phyloP scores from a whole-genome alignment of 768 basidiomycete species.

The Astraeus odoratus region DNA sequence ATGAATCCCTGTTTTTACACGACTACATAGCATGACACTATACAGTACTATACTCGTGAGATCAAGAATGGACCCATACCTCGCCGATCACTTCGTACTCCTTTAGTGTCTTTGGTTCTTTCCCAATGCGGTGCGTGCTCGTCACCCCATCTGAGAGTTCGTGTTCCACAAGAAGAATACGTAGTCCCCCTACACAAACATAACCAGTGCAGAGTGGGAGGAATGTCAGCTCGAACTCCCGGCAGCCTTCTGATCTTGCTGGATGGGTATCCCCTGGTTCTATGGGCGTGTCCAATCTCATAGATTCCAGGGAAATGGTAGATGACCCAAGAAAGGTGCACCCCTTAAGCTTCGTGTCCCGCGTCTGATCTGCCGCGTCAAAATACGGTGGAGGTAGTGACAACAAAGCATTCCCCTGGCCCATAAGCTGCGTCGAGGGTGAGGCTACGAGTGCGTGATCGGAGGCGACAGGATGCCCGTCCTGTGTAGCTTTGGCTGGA shows the following conservation, averaged over 20 bases:
- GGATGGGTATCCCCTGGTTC: constrained; percentile 3
- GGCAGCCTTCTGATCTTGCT: constrained; percentile 33
- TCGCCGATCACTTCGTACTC: constrained; percentile 72
- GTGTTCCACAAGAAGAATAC: constrained; percentile 62
- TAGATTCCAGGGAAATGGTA: constrained; percentile 36
- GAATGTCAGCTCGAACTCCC: constrained; percentile 61
- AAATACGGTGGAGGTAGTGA: constrained; percentile 44
- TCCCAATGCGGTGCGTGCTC: constrained; percentile 17
- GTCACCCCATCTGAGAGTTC: constrained; percentile 31
- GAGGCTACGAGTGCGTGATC: constrained; percentile 12
- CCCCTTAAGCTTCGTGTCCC: constrained; percentile 22
- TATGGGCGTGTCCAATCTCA: constrained; percentile 28
- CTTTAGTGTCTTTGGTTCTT: constrained; percentile 45
- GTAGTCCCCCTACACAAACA: constrained; percentile 57
- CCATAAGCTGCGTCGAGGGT: constrained; percentile 8
- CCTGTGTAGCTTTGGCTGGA: constrained; percentile 6
- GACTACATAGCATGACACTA: background rate
- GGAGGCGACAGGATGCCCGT: background rate
- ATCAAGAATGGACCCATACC: constrained; percentile 49
- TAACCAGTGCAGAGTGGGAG: constrained; percentile 56
- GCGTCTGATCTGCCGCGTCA: constrained; percentile 32
- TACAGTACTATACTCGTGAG: background rate
- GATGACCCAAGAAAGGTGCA: constrained; percentile 48
- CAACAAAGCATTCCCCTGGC: constrained; percentile 6
- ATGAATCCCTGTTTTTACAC: constrained; percentile 4